Evolutionary conservation across 208 protist species (phyloP), one percentile per base, ranked within the genome.

Genomic region (Wallacemonas sp.): DNA sequence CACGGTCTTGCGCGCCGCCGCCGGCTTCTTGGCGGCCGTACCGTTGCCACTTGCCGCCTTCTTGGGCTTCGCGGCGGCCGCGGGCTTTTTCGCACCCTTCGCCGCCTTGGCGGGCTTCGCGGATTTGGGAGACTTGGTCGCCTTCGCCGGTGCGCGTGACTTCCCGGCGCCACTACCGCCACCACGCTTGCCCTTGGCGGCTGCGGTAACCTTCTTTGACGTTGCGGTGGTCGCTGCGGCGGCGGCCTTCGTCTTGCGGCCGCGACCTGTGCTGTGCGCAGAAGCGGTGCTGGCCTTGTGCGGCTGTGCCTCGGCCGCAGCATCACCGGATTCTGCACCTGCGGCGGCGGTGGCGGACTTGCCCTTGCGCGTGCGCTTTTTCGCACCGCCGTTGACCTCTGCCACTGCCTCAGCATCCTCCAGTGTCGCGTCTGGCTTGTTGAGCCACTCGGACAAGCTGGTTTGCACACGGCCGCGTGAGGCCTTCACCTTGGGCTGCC

Each of bases 381-480:
- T 9, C 41, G 10, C 53, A 38, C 30, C 41, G 39, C 4, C 50
- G 10, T 2, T 26, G 9, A 5, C 45, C 10, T 3, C 45, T n/a
- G 45, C 45, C 8, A 26, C 45, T 26, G 50, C 38, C 21, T 24
- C 37, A 41, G 37, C 22, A 33, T 68, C 58, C 37, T 54, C 17
- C 39, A 81, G 53, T 44, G 65, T 64, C 21, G 68, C 70, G 30
- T 75, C 63, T 22, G 89, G 89, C 15, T 78, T 74, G 73, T 75
- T 83, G 29, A 95, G 74, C 87, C 89, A 95, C 26, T 88, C 89
- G 0, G 85, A 89, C 8, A 95, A 75, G 57, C 60, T 81, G 52
- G 55, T 73, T 42, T 88, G 84, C 5, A 68, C 42, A 39, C 77
- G 79, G 4, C 46, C 50, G 24, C 50, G 50, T 3, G 12, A 10